Evolutionary conservation across 345 rosid species (phyloP), one percentile per base, ranked within the genome.

Genomic region (Rhizophora mangle): DNA sequence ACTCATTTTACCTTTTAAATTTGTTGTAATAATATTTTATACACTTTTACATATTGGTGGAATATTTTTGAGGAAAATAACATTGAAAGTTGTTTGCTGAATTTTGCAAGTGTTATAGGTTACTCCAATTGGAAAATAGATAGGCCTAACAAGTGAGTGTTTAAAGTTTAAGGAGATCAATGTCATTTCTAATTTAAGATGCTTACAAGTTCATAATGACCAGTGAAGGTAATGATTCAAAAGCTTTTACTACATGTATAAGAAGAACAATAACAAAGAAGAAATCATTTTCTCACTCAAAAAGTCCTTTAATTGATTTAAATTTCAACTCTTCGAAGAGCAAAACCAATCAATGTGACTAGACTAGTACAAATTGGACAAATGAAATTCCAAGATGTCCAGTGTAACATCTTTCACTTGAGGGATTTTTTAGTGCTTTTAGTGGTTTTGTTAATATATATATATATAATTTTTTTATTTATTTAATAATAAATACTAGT

Each of bases 311-410:
- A 3, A n/a, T 37, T 36, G 51, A 37, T 43, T 43, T 43, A 7
- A 60, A 60, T n/a, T 1, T 1, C 24, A 37, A 4, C 47, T 32
- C 16, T 32, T 61, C 7, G 10, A 61, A 37, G 16, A 8, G 65
- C 19, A 21, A 16, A 2, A 22, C 15, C 2, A 10, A 22, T 16
- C 24, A 22, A 43, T 39, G 2, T 43, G n/a, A 63, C 53, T 13
- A 6, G 53, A 63, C 16, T 63, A 32, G 39, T 63, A 21, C 46
- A 3, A 8, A 39, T 2, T 63, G 53, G 66, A 63, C 66, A 15
- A n/a, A 43, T 39, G 26, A 63, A 13, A 63, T 63, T 21, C 26
- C 66, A 13, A 53, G 9, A 39, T 63, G 53, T 63, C 66, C 53
- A 21, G 53, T 39, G 3, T 39, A 21, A 21, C 49, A 21, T 39